These are phyloP conservation scores for Silene noctiflora DNA, from an alignment of 179 eudicot species.

Conservation along the genomic window DNA sequence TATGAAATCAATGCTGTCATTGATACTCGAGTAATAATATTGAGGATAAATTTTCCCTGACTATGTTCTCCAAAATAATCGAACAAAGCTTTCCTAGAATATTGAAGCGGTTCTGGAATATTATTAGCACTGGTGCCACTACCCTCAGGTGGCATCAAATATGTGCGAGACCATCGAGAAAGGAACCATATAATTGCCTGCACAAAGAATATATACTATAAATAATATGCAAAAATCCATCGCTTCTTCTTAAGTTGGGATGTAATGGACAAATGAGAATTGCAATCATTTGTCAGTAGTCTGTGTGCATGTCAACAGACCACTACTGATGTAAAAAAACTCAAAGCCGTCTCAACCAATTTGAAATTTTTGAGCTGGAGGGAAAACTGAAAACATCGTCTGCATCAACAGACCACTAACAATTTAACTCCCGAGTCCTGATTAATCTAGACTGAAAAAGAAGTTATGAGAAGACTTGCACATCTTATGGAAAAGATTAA, in stretches of 20 bases:
- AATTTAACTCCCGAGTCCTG: background rate
- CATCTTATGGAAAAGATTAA: background rate
- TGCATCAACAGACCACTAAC: background rate
- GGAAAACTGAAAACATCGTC: background rate
- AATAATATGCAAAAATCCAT: background rate
- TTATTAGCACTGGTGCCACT: constrained; percentile 26
- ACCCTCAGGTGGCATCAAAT: constrained; percentile 61
- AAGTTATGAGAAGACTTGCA: background rate
- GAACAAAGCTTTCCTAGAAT: constrained; percentile 45
- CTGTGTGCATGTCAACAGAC: background rate
- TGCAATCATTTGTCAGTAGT: constrained; percentile 2
- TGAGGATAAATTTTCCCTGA: constrained; percentile 68
- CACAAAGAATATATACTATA: constrained; percentile 12
- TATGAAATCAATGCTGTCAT: constrained; percentile 62
- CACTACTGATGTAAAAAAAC: background rate
- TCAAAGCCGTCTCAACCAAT: background rate
- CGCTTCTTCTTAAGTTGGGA: background rate
- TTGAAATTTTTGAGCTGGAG: background rate
- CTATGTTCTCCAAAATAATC: constrained; percentile 55
- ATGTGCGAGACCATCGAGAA: constrained; percentile 89
- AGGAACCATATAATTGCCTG: constrained; percentile 96
- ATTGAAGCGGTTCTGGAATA: constrained; percentile 32
- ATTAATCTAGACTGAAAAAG: background rate
- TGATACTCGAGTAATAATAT: constrained; percentile 61
- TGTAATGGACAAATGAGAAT: background rate